These are phyloP conservation scores for Tausonia pullulans DNA, from an alignment of 1,284 basidiomycete genomes.

Conservation along the genomic window DNA sequence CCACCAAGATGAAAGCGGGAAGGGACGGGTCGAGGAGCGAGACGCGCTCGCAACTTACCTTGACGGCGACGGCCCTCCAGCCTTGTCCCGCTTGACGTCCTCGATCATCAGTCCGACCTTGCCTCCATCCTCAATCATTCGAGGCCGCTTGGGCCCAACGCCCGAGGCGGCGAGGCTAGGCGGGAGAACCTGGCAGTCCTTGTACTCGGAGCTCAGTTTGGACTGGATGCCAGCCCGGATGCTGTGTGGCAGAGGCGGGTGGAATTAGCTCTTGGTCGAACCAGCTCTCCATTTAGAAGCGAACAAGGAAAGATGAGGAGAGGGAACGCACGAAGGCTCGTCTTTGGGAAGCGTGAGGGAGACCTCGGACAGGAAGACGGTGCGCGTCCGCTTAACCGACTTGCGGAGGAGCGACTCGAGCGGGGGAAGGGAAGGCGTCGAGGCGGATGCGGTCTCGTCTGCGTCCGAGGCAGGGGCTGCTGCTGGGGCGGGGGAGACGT, in stretches of 20 bases:
- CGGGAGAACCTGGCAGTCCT: conserved; percentile 74
- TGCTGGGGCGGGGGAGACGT: too few species aligned
- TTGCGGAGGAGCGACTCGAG: conserved; percentile 33
- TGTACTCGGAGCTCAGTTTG: conserved; percentile 77
- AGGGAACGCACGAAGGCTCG: conserved; percentile 30
- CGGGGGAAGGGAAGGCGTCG: conserved; percentile 23
- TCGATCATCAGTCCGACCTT: conserved; percentile 17
- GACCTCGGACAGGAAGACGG: conserved; percentile 32
- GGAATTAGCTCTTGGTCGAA: too few species aligned
- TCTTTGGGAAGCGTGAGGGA: conserved; percentile 26
- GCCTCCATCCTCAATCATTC: conserved; percentile 39
- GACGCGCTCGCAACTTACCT: too few species aligned
- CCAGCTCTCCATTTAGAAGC: neutral
- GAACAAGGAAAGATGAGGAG: neutral
- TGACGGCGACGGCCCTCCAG: neutral
- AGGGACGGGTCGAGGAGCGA: too few species aligned
- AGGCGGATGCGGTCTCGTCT: conserved; percentile 5
- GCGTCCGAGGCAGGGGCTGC: too few species aligned
- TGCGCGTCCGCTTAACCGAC: conserved; percentile 36
- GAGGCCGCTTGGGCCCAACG: conserved; percentile 63
- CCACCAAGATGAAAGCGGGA: conserved; percentile 18
- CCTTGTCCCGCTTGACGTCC: neutral
- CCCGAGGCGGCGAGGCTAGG: conserved; percentile 56
- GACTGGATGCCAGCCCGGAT: conserved; percentile 40
- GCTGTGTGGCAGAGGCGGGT: conserved; percentile 21